These are phyloP conservation scores for Venturia aucupariae DNA, from an alignment of 2,329 filamentous ascomycete species.

Conservation along the genomic window DNA sequence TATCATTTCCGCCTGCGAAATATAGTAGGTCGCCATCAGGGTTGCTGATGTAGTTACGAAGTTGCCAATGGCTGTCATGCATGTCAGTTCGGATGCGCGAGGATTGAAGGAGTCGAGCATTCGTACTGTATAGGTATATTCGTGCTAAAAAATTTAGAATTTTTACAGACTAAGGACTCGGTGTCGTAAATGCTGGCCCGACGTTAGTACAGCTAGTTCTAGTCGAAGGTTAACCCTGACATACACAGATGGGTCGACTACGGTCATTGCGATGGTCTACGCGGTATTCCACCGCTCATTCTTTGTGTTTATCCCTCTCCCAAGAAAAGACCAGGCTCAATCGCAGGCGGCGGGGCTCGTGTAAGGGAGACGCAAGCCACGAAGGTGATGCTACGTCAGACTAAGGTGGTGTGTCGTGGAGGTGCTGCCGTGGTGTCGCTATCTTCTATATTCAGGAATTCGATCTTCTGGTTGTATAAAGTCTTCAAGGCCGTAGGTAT, in stretches of 20 bases:
- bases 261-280: slow-evolving; percentile 6
- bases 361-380: background rate
- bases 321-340: background rate
- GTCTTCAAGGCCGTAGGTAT: background rate
- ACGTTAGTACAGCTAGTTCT: background rate
- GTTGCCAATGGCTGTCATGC: slow-evolving; percentile 63
- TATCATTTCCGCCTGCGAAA: slow-evolving; percentile 66
- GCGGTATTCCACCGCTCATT: slow-evolving; percentile 8
- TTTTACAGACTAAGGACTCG: slow-evolving; percentile 35
- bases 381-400: background rate
- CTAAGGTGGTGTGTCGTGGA: background rate
- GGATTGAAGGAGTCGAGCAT: background rate
- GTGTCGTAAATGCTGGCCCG: slow-evolving; percentile 35
- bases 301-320: background rate
- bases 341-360: background rate
- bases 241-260: slow-evolving; percentile 9
- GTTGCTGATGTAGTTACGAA: slow-evolving; percentile 82
- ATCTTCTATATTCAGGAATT: background rate
- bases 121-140: slow-evolving; percentile 40
- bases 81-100: background rate
- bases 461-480: background rate
- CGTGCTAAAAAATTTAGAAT: slow-evolving; percentile 38
- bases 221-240: too few species aligned
- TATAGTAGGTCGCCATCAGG: slow-evolving; percentile 70
- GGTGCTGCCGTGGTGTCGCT: background rate